phyloP scores from a whole-genome alignment of 179 eudicot genomes.

The Camellia oleifera region DNA sequence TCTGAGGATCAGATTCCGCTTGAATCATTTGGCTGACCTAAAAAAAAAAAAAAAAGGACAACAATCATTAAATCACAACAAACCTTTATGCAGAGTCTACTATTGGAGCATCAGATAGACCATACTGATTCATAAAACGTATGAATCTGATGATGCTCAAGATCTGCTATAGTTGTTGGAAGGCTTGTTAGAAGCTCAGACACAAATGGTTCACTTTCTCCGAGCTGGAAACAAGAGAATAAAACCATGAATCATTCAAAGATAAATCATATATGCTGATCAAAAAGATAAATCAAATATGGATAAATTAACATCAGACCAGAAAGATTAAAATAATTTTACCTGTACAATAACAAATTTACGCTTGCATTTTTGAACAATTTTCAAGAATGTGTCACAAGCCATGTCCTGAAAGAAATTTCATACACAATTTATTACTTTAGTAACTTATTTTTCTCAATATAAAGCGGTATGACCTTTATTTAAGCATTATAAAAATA shows the following conservation, averaged over 20 bases:
- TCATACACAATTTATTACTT: neutral
- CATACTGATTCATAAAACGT: slow-evolving; percentile 95
- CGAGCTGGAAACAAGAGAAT: slow-evolving; percentile 52
- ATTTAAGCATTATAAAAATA: neutral
- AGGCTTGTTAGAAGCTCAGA: slow-evolving; percentile 93
- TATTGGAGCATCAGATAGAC: slow-evolving; percentile 23
- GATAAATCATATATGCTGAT: neutral
- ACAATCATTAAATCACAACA: neutral
- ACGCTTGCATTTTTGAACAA: slow-evolving; percentile 98
- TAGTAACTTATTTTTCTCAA: neutral
- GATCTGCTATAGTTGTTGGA: slow-evolving; percentile 79
- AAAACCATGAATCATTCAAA: neutral
- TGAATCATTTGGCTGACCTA: slow-evolving; percentile 98
- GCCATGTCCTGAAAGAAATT: slow-evolving; percentile 85
- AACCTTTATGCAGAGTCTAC: neutral
- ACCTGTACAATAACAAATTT: slow-evolving; percentile 96
- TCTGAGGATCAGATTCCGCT: slow-evolving; percentile 86
- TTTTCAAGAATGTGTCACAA: slow-evolving; percentile 95
- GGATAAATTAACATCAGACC: neutral
- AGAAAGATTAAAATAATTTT: neutral
- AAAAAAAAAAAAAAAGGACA: slow-evolving; percentile 6
- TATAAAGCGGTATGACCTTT: neutral
- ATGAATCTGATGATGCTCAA: slow-evolving; percentile 93
- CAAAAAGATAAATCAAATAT: neutral
- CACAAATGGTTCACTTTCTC: slow-evolving; percentile 97